Evolutionary conservation across 345 rosid species (phyloP), one percentile per base, ranked within the genome.

Genomic region (Zanthoxylum bungeanum): DNA sequence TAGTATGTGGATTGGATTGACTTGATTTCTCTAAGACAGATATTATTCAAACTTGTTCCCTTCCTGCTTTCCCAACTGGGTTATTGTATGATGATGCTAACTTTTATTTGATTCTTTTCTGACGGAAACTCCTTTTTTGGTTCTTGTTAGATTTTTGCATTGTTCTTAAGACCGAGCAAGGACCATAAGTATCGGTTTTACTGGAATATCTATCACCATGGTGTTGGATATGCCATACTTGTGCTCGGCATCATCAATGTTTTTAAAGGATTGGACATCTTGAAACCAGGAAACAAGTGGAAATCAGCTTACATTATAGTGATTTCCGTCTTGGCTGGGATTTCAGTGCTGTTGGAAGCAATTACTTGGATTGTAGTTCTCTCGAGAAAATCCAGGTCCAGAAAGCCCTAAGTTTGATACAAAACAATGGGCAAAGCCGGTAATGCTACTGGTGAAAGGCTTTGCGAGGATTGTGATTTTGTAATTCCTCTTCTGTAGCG

Each of bases 121-220:
- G 69, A 69, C 42, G 36, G 59, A 4, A 37, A 55, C 63, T 52
- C 27, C 24, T 7, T 31, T 69, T 42, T 40, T 73, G 69, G 25
- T 70, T 34, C 60, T 21, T 76, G 47, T 7, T 75, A 89, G 97
- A 76, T 91, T 10, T 91, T 93, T 64, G 98, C 97, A 0, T 58
- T 93, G 87, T 72, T 91, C 61, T 69, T 91, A 66, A 81, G 98
- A 67, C 98, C 98, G 0, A 84, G 85, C 71, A 93, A 93, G 84
- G 97, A 93, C 69, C 93, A 91, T 88, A 93, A 93, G 74, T 86
- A 59, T 66, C 66, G 93, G 62, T 47, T 83, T 42, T 89, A 84
- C 77, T 93, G 98, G 98, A 91, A 91, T 63, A 70, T 93, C 55
- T 93, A 93, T 73, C 98, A 93, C 73, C 97, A 91, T 21, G 51